Conservation (phyloP, 352 stramenopile species). For the Pythium pyrilobum region DNA sequence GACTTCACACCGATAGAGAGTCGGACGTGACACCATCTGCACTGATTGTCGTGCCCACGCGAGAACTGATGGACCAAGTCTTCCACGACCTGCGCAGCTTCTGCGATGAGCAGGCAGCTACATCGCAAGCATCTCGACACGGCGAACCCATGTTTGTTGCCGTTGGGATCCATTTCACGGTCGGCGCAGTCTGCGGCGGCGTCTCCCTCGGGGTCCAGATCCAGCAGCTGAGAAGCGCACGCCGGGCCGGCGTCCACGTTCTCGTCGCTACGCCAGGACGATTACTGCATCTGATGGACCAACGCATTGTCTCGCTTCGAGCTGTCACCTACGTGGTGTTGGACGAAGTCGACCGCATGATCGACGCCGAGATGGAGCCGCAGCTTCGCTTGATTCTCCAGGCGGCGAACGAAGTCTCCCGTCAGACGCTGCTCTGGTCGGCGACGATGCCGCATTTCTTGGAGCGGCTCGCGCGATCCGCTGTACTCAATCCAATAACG, state of each 20-base stretch:
- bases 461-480: conserved; percentile 87
- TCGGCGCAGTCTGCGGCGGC: conserved; percentile 48
- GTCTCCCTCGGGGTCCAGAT: conserved; percentile 34
- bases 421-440: conserved; percentile 92
- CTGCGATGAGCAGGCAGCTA: conserved; percentile 6
- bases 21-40: conserved; percentile 33
- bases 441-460: conserved; percentile 92
- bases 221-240: conserved; percentile 30
- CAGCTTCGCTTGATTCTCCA: conserved; percentile 94
- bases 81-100: conserved; percentile 56
- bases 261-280: conserved; percentile 56
- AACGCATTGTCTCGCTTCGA: conserved; percentile 8
- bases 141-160: conserved; percentile 1
- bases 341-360: conserved; percentile 96
- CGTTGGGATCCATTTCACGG: conserved; percentile 9
- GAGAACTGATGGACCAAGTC: conserved; percentile 96
- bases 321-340: conserved; percentile 73
- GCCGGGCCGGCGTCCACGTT: conserved; percentile 6
- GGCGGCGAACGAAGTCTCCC: conserved; percentile 42
- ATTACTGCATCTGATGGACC: conserved; percentile 43
- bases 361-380: conserved; percentile 89
- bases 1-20: too few species aligned
- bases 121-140: background rate
- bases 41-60: conserved; percentile 93
- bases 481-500: conserved; percentile 91